phyloP scores from a whole-genome alignment of 176 grass and related monocot genomes.

The Raddia distichophylla region DNA sequence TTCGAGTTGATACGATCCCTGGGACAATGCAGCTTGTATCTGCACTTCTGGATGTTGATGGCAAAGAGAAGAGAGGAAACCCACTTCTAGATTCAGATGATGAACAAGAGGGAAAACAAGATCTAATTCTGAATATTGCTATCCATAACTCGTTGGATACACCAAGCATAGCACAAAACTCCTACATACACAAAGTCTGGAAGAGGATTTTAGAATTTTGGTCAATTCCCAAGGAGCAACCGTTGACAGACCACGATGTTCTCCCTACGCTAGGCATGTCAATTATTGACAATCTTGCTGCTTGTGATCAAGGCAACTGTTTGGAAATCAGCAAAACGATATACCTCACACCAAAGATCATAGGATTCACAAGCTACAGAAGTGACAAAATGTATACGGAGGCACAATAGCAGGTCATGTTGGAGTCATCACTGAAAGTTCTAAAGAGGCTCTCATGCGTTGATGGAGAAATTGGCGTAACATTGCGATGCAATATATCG shows the following conservation, averaged over 20 bases:
- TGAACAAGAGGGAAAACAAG: background rate
- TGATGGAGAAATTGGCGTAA: background rate
- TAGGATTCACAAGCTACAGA: background rate
- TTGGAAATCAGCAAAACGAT: background rate
- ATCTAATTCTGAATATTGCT: too few species aligned
- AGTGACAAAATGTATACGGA: background rate
- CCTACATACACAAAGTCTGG: background rate
- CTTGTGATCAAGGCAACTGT: background rate
- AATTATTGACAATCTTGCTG: constrained; percentile 17
- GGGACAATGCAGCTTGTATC: too few species aligned
- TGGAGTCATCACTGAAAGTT: constrained; percentile 12
- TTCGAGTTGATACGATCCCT: too few species aligned
- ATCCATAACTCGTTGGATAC: background rate
- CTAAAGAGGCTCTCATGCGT: background rate
- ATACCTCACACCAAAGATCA: constrained; percentile 5
- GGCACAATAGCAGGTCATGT: background rate
- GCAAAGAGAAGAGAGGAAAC: background rate
- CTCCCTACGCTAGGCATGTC: background rate
- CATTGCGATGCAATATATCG: background rate
- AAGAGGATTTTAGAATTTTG: background rate
- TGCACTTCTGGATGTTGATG: background rate
- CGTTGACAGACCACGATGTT: background rate
- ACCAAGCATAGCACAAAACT: background rate
- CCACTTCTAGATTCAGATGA: constrained; percentile 3
- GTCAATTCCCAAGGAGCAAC: background rate